Evolutionary conservation across 2,329 filamentous ascomycete species (phyloP), one percentile per base, ranked within the genome.

Genomic region (Stachybotrys echinatus): DNA sequence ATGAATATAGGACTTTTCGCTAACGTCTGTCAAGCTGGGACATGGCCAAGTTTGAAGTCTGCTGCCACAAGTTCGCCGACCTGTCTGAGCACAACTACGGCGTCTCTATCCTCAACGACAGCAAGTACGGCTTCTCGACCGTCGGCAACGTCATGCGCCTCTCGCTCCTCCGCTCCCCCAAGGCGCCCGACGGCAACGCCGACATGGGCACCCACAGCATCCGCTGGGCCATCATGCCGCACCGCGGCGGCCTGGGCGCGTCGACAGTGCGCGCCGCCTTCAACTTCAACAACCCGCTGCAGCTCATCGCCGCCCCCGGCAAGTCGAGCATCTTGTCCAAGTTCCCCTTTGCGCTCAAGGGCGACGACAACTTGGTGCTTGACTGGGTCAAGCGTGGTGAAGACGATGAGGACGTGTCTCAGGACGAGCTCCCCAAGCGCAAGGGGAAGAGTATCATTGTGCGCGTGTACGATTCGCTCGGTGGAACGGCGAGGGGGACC

Each of bases 41-140:
- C 63, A 88, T 89, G 85, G 86, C 86, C 61, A 88, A 88, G 59
- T 89, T 89, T 60, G 85, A 89, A 70, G 85, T 89, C 37, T 88
- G 85, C 74, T 84, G 80, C 64, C 85, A 89, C 70, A 86, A 86
- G 62, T 89, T 81, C 73, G 85, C 85, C 14, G 85, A 89, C 60
- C 70, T 89, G 20, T 85, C 81, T 2, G 85, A 89, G 65, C 70
- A 82, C 57, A 79, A 77, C 38, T 89, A 88, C 27, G 27, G 27
- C 12, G 27, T 31, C 27, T 83, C 80, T 2, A 79, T 88, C 47
- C 71, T 88, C 23, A 88, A 88, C 62, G 84, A 88, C 62, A 80
- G 75, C 61, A 87, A 87, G 58, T 88, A 86, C 58, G 84, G 84
- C 17, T 88, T 88, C 60, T 83, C 84, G 3, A 85, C 82, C 4